phyloP scores from a whole-genome alignment of 192 early-diverging fungal genomes.

The Allomyces arbusculus region DNA sequence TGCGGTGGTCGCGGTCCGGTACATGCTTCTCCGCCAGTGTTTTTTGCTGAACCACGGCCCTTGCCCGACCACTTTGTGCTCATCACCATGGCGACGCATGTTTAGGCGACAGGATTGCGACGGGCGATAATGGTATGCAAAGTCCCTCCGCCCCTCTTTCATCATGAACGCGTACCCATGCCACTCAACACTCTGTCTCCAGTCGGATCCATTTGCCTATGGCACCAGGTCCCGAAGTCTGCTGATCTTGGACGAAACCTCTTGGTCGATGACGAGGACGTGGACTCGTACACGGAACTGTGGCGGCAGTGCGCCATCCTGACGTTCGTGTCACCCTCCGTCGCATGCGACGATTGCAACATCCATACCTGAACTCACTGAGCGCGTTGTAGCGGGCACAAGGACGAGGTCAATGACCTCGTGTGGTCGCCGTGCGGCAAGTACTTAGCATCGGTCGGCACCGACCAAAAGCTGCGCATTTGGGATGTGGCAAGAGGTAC shows the following conservation, averaged over 20 bases:
- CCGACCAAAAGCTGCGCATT: constrained; percentile 71
- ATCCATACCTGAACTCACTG: not conserved
- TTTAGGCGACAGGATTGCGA: not conserved
- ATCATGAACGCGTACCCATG: not conserved
- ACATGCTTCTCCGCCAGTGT: not conserved
- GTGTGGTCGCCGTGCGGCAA: constrained; percentile 77
- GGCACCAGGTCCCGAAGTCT: not conserved
- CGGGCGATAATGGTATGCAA: not conserved
- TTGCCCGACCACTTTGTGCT: not conserved
- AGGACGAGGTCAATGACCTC: constrained; percentile 66
- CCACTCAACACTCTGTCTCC: not conserved
- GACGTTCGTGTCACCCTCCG: not conserved
- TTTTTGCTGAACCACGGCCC: not conserved
- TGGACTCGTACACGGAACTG: not conserved
- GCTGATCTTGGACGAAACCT: not conserved
- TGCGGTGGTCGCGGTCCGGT: not conserved
- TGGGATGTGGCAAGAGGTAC: constrained; percentile 59
- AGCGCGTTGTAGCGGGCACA: not conserved
- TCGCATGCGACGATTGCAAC: not conserved
- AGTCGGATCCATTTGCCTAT: not conserved
- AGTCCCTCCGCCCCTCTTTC: not conserved
- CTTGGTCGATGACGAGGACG: not conserved
- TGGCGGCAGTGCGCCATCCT: not conserved
- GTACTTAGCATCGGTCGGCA: constrained; percentile 62
- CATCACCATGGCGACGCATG: not conserved